Evolutionary conservation across 495 filamentous ascomycete species (phyloP).

Genomic region (Aspergillus baeticus): DNA sequence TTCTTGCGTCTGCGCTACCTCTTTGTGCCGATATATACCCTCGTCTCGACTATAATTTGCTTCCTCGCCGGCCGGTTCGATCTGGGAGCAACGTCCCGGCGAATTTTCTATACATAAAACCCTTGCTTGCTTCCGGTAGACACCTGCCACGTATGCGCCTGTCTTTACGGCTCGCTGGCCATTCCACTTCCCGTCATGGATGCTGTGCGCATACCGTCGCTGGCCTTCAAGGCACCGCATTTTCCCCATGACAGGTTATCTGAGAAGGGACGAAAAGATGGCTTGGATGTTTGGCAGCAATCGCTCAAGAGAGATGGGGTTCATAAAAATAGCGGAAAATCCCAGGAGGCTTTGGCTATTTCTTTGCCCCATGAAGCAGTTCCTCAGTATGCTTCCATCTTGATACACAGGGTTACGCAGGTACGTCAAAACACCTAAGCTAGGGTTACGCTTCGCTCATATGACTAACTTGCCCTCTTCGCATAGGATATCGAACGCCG

Average conservation of each 20-base stretch:
- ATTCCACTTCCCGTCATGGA: constrained; percentile 10
- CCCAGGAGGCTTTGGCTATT: not conserved
- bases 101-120: not conserved
- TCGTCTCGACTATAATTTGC: not conserved
- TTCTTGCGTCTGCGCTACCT: not conserved
- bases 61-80: not conserved
- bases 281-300: not conserved
- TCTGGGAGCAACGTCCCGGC: no score
- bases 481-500: not conserved
- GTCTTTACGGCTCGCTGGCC: not conserved
- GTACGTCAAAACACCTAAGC: not conserved
- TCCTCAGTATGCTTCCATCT: not conserved
- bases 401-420: not conserved
- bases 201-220: constrained; percentile 6
- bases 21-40: not conserved
- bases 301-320: not conserved
- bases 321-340: not conserved
- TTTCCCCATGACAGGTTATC: not conserved
- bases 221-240: not conserved
- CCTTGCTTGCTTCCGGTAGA: not conserved
- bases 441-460: not conserved
- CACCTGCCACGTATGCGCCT: constrained; percentile 12
- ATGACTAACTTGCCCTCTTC: not conserved
- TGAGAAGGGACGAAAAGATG: not conserved
- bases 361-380: not conserved